A percentile compares a stretch with the other conserved stretches of the same genome.
Conservation (phyloP, 2,329 filamentous ascomycete genomes). For the Penicillium glabrum region DNA sequence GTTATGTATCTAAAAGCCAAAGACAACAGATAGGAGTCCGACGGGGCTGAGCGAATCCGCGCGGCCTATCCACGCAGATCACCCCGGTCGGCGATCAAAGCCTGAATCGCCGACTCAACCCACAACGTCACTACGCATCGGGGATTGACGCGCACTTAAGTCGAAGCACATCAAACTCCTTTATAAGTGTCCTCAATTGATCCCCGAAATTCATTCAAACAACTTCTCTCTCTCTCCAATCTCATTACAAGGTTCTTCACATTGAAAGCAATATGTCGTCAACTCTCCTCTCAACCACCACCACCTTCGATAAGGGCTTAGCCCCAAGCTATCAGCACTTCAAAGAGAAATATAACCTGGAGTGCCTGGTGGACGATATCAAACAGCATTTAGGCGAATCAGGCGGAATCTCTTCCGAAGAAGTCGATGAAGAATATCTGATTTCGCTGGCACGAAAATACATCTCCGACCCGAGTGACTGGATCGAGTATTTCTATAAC, state of each 20-base stretch:
- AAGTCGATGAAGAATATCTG: constrained; percentile 26
- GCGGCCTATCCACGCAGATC: not conserved
- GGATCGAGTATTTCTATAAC: constrained; percentile 30
- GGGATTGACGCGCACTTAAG: constrained; percentile 6
- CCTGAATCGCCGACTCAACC: constrained; percentile 20
- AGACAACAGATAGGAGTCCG: not conserved
- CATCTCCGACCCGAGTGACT: constrained; percentile 27
- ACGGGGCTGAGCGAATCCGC: not conserved
- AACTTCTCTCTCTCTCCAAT: not conserved
- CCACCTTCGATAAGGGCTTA: constrained; percentile 10
- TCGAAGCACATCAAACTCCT: not conserved
- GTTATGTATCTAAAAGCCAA: not conserved
- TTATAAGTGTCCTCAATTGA: constrained; percentile 1
- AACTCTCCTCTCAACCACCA: constrained; percentile 11
- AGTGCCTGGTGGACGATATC: constrained; percentile 28
- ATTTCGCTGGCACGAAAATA: constrained; percentile 30
- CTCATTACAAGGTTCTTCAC: not conserved
- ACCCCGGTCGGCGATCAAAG: constrained; percentile 8
- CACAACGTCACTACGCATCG: constrained; percentile 9
- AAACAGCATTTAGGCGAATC: constrained; percentile 28
- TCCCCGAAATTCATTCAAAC: not conserved
- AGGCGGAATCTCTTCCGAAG: constrained; percentile 24
- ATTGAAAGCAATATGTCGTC: constrained; percentile 13
- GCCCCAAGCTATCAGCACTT: constrained; percentile 16
- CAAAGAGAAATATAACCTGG: constrained; percentile 21